phyloP scores from a whole-genome alignment of 345 rosid genomes.

The Syzygium oleosum region DNA sequence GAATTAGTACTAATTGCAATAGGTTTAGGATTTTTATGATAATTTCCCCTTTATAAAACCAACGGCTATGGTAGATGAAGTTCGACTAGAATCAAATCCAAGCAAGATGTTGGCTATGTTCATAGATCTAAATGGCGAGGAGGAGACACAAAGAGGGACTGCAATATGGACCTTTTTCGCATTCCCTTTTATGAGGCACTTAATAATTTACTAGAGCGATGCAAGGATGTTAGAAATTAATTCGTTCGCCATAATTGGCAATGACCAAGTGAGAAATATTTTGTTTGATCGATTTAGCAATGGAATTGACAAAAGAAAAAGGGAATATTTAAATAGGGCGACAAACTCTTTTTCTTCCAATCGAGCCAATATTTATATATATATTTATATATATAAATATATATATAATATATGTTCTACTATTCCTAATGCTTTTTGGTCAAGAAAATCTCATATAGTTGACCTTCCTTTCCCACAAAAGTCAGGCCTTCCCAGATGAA shows the following conservation, averaged over 20 bases:
- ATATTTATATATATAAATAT: too few species aligned
- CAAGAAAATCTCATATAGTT: too few species aligned
- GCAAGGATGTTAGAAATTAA: too few species aligned
- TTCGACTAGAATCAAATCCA: accelerated
- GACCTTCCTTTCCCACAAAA: too few species aligned
- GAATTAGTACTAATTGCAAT: too few species aligned
- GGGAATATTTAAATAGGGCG: background rate
- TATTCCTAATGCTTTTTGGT: too few species aligned
- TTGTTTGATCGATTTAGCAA: background rate
- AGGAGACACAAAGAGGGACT: background rate
- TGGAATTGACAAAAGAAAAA: background rate
- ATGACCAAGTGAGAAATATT: background rate
- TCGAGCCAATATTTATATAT: background rate
- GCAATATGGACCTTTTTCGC: background rate
- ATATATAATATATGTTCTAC: too few species aligned
- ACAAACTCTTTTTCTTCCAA: background rate
- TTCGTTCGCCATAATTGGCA: too few species aligned
- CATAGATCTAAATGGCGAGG: background rate
- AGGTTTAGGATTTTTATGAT: too few species aligned
- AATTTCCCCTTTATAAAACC: background rate
- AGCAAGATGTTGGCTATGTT: background rate
- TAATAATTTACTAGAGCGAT: too few species aligned
- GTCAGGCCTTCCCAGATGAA: too few species aligned
- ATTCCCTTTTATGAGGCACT: background rate
- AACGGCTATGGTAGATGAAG: background rate